A percentile compares a stretch with the other conserved stretches of the same genome.
phyloP scores from a whole-genome alignment of 1,139 yeast species.

The Spathaspora sp. region DNA sequence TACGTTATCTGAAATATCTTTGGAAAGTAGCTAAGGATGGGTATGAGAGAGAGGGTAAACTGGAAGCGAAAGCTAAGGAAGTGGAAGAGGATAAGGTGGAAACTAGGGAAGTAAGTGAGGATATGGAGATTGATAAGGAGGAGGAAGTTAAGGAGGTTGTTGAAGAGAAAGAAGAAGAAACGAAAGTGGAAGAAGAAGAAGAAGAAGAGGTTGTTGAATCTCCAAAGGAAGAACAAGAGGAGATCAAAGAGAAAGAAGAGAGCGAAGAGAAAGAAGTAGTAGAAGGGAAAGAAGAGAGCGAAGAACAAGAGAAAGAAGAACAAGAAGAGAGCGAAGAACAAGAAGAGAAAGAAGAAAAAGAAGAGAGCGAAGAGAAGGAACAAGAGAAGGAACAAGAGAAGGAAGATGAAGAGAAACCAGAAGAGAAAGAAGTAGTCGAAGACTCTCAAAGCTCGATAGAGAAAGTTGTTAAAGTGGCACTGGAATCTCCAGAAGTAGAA shows the following conservation, averaged over 20 bases:
- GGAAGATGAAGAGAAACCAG: background rate
- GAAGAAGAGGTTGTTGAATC: slow-evolving; percentile 7
- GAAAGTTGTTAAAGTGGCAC: slow-evolving; percentile 4
- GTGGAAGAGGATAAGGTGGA: background rate
- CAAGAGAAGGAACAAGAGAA: background rate
- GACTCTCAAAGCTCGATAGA: slow-evolving; percentile 2
- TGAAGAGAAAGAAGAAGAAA: slow-evolving; percentile 7
- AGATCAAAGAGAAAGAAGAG: background rate
- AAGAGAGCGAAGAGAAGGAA: slow-evolving; percentile 8
- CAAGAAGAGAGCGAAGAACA: slow-evolving; percentile 3
- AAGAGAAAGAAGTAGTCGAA: background rate
- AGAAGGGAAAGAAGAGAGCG: slow-evolving; percentile 7
- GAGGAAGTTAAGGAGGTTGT: slow-evolving; percentile 7
- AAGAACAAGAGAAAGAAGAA: slow-evolving; percentile 10
- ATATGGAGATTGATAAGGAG: background rate
- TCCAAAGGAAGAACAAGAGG: background rate
- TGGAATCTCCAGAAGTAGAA: slow-evolving; percentile 3
- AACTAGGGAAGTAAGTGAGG: background rate
- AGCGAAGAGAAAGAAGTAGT: slow-evolving; percentile 4
- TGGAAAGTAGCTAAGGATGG: slow-evolving; percentile 30
- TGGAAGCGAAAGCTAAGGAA: background rate
- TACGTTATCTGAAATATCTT: slow-evolving; percentile 25
- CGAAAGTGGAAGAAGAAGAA: slow-evolving; percentile 3
- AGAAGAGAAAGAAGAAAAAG: slow-evolving; percentile 7
- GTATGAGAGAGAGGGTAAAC: slow-evolving; percentile 9